A percentile compares a stretch with the other conserved stretches of the same genome.
phyloP scores from a whole-genome alignment of 2,329 filamentous ascomycete genomes.

The Sphaerulina musiva region DNA sequence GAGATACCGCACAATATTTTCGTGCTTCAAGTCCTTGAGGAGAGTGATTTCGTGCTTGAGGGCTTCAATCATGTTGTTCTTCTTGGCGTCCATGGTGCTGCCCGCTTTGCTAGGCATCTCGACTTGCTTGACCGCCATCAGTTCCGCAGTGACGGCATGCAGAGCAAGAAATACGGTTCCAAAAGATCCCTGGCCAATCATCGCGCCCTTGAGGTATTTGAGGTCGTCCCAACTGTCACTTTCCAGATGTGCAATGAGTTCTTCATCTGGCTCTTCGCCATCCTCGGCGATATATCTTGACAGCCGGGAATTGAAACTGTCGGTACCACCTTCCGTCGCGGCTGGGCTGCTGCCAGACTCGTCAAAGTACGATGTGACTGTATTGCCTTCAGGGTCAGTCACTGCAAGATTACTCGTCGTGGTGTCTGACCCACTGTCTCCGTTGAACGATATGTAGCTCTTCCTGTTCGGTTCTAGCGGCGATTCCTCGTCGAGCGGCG shows the following conservation, averaged over 20 bases:
- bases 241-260: conserved; percentile 80
- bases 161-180: conserved; percentile 91
- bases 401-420: conserved; percentile 64
- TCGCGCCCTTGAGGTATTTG: conserved; percentile 98
- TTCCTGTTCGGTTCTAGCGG: conserved; percentile 81
- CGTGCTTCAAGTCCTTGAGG: conserved; percentile 85
- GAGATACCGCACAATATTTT: conserved; percentile 97
- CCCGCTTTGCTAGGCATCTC: conserved; percentile 78
- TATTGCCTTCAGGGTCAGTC: conserved; percentile 69
- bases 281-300: conserved; percentile 82
- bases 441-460: conserved; percentile 83
- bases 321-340: conserved; percentile 44
- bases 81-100: conserved; percentile 73
- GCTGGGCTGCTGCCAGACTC: conserved; percentile 62
- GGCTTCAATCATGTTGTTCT: conserved; percentile 97
- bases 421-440: conserved; percentile 60
- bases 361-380: conserved; percentile 72
- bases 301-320: conserved; percentile 74
- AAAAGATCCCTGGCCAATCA: conserved; percentile 95
- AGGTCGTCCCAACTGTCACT: conserved; percentile 93
- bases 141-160: conserved; percentile 90
- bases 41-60: conserved; percentile 94
- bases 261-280: conserved; percentile 84
- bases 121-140: conserved; percentile 97
- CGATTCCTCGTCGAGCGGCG: conserved; percentile 86